Conservation (phyloP, 371 early-diverging fungal species). For the Mortierella sp. region DNA sequence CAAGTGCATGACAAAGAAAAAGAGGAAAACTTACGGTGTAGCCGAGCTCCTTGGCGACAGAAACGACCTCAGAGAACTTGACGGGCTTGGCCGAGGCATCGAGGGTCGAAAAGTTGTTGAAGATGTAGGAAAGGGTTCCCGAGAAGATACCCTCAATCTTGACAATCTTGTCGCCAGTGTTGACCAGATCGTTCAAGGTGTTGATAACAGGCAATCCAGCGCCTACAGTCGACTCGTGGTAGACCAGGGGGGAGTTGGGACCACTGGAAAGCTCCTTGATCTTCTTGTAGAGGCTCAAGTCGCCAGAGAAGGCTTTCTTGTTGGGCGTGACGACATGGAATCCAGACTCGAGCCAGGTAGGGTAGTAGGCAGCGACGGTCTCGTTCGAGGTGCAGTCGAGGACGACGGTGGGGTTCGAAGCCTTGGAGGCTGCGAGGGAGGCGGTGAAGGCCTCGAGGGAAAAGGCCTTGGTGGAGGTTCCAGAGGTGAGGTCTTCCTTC, state of each 20-base stretch:
- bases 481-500: slow-evolving; percentile 33
- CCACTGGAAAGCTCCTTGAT: slow-evolving; percentile 69
- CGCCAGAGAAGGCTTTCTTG: slow-evolving; percentile 95
- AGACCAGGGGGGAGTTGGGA: slow-evolving; percentile 69
- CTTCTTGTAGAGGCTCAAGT: slow-evolving; percentile 75
- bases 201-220: slow-evolving; percentile 97
- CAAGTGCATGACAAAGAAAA: neutral
- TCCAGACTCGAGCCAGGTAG: slow-evolving; percentile 83
- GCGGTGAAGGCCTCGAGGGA: slow-evolving; percentile 63
- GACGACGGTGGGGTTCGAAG: slow-evolving; percentile 70
- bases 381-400: slow-evolving; percentile 95
- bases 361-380: slow-evolving; percentile 84
- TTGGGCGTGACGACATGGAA: slow-evolving; percentile 96
- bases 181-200: slow-evolving; percentile 90
- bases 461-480: slow-evolving; percentile 40
- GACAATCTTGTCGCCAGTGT: slow-evolving; percentile 92
- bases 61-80: slow-evolving; percentile 90
- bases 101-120: slow-evolving; percentile 91
- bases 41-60: slow-evolving; percentile 91
- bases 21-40: slow-evolving; percentile 77
- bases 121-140: slow-evolving; percentile 95
- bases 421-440: slow-evolving; percentile 62
- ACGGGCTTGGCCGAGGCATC: slow-evolving; percentile 59
- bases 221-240: slow-evolving; percentile 98
- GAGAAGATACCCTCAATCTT: slow-evolving; percentile 97